phyloP scores from a whole-genome alignment of 2,329 filamentous ascomycete genomes.

The Colletotrichum musicola region DNA sequence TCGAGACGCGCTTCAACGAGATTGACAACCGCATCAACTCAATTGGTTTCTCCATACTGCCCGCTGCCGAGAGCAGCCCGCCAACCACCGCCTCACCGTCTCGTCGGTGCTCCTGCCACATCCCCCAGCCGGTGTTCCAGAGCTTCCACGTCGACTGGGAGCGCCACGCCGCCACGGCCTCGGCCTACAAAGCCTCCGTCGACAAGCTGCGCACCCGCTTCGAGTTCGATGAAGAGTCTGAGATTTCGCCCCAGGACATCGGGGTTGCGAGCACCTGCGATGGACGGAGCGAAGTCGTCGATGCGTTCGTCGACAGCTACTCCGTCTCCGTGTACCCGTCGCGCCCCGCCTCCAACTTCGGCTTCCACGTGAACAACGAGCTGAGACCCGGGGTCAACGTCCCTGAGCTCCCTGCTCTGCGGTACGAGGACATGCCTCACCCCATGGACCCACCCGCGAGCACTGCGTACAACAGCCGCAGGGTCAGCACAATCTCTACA shows the following conservation, averaged over 20 bases:
- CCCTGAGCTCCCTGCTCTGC: neutral
- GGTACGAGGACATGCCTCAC: conserved; percentile 18
- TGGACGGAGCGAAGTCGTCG: neutral
- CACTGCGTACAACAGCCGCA: neutral
- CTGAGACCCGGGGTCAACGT: neutral
- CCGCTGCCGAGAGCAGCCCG: neutral
- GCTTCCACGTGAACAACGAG: neutral
- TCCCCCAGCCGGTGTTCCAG: conserved; percentile 10
- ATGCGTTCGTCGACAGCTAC: conserved; percentile 6
- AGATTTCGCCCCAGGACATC: neutral
- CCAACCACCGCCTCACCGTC: neutral
- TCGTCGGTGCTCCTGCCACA: conserved; percentile 12
- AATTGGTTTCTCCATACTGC: conserved; percentile 19
- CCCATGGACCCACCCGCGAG: neutral
- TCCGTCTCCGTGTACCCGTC: conserved; percentile 20
- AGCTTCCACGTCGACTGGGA: neutral
- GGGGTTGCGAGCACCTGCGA: conserved; percentile 12
- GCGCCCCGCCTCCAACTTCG: conserved; percentile 4
- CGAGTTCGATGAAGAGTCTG: conserved; percentile 7
- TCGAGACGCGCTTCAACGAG: conserved; percentile 21
- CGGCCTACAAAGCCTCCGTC: conserved; percentile 16
- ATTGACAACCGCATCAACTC: conserved; percentile 11
- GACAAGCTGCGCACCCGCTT: conserved; percentile 23
- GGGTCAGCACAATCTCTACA: conserved; percentile 1
- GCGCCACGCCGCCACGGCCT: neutral